phyloP scores from a whole-genome alignment of 441 rosid species.

The Arabidopsis lyrata region DNA sequence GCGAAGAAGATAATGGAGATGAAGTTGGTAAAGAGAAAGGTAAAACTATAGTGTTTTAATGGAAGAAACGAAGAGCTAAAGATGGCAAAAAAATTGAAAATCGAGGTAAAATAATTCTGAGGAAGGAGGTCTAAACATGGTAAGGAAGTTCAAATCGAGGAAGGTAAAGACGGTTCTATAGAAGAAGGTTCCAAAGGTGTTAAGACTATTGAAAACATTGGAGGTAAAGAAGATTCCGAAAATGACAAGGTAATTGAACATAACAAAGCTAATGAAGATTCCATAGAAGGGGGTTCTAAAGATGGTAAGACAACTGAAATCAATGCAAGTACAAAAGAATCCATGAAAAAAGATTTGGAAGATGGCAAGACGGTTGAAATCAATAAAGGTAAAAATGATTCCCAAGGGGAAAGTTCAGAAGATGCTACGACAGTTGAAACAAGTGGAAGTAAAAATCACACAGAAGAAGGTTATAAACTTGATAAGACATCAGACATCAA shows the following conservation, averaged over 20 bases:
- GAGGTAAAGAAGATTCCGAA: neutral
- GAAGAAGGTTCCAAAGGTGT: neutral
- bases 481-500: neutral
- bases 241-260: neutral
- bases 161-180: neutral
- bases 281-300: neutral
- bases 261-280: neutral
- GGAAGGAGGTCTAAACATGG: neutral
- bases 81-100: neutral
- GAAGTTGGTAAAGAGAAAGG: too few species aligned
- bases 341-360: neutral
- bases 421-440: neutral
- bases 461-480: neutral
- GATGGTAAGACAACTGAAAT: neutral
- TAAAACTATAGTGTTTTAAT: too few species aligned
- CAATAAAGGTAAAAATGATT: neutral
- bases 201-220: neutral
- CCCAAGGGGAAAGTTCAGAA: neutral
- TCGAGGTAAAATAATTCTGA: neutral
- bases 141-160: neutral
- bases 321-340: neutral
- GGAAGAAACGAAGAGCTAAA: neutral
- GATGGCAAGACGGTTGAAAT: neutral
- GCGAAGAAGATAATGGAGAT: neutral
- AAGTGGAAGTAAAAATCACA: neutral